Conservation (phyloP, 306 rosid genomes). For the Medicago lupulina region DNA sequence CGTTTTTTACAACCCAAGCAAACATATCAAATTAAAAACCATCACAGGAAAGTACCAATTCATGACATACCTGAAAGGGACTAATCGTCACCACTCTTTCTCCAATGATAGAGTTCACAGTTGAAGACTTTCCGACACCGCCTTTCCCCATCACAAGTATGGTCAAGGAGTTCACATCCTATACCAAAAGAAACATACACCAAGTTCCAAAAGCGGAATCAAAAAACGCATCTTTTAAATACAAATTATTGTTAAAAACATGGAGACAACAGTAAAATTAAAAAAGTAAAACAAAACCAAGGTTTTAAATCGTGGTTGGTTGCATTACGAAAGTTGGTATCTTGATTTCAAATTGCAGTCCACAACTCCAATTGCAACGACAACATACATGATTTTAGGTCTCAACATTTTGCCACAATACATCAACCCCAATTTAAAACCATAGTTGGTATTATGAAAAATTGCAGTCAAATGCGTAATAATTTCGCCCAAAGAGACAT, state of each 20-base stretch:
- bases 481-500: neutral
- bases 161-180: constrained; percentile 88
- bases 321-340: neutral
- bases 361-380: neutral
- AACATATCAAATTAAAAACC: constrained; percentile 24
- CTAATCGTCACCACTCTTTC: constrained; percentile 87
- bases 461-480: neutral
- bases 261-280: neutral
- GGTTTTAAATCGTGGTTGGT: neutral
- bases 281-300: constrained; percentile 12
- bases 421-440: neutral
- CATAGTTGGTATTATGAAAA: neutral
- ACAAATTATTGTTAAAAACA: neutral
- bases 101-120: constrained; percentile 88
- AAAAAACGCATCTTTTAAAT: neutral
- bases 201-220: neutral
- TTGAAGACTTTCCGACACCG: constrained; percentile 96
- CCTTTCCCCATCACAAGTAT: constrained; percentile 98
- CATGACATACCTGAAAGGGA: constrained; percentile 79
- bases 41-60: neutral
- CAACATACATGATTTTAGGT: too few relatives aligned
- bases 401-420: too few relatives aligned
- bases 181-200: constrained; percentile 32
- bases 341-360: neutral
- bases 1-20: neutral